Evolutionary conservation across 2,329 filamentous ascomycete species (phyloP), one percentile per base, ranked within the genome.

Genomic region (Cadophora gregata): DNA sequence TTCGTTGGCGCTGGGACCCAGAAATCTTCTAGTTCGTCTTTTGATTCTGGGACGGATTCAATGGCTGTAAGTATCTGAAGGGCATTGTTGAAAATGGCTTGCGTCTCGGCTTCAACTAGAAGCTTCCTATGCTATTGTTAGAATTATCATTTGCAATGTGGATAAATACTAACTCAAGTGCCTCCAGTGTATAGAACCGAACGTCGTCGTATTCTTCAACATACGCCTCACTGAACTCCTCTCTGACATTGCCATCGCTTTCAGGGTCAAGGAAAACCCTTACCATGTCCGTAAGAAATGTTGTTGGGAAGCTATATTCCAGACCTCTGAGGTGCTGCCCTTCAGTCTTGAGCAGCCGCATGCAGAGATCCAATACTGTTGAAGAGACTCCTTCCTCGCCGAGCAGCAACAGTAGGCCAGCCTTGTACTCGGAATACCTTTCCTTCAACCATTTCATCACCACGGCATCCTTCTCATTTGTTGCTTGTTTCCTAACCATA

Each of bases 331-430:
- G 77, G 74, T 87, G 81, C 69, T 87, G 86, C 21, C 86, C 89
- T 76, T 97, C 93, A 60, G 91, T 90, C 81, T 96, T 96, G 71
- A 97, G 81, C 58, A 96, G 79, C 64, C 91, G 89, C 93, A 97
- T 96, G 65, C 89, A 85, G 59, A 97, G 81, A 0, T 90, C 92
- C 73, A 98, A 80, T 12, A 88, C 90, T 19, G 91, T 92, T 51
- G 86, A 84, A 69, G 92, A 88, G n/a, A 88, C 81, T 67, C 90
- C 86, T 14, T 87, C 84, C 64, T 84, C 80, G 51, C 80, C 79
- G 55, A 97, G 81, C 70, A 92, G 84, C 3, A 79, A 78, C 31
- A 90, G 74, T 48, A 97, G 79, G 3, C 85, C 79, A 31, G 81
- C 79, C 75, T 90, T 88, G 77, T 92, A 96, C 73, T 93, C 90